Evolutionary conservation across 179 eudicot genomes (phyloP), one percentile per base, ranked within the genome.

Genomic region (Pouteria campechiana): DNA sequence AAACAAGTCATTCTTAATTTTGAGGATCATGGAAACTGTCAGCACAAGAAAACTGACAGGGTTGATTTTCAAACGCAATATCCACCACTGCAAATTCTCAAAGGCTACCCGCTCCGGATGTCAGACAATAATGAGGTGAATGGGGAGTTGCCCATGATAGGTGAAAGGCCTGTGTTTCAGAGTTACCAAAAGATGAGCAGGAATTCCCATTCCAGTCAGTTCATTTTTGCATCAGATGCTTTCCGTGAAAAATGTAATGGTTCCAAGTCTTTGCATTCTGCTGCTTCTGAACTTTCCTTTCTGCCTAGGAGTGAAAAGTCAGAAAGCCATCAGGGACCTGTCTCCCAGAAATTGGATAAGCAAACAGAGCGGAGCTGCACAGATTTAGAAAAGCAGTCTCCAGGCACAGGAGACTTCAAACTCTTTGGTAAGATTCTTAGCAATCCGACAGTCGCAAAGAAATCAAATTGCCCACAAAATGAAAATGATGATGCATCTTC

Each of bases 351-450:
- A n/a, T n/a, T n/a, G n/a, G n/a, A n/a, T n/a, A n/a, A n/a, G n/a
- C n/a, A n/a, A n/a, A n/a, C n/a, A n/a, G n/a, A n/a, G n/a, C 35
- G 45, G 7, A 41, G 59, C 37, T 60, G 68, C 7, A 50, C 72
- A 30, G 64, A 49, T 51, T 25, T 50, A 11, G 75, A 62, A 32
- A 70, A 69, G 48, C 75, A 79, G 24, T n/a, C n/a, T 44, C 54
- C 17, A 57, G 72, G 34, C 69, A 58, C 31, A n/a, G 83, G 93
- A 50, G 83, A 79, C 57, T 77, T 81, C 50, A 81, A 81, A 46
- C 67, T 85, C 16, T 85, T 84, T 44, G 95, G 96, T 55, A 72
- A 78, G 54, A 73, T 81, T 37, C 52, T 75, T 16, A 56, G 18
- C 39, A 0, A 42, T 57, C 1, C 21, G 60, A 20, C 34, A 36